Evolutionary conservation across 129 eudicot genomes (phyloP).

Genomic region (Tagetes patula): DNA sequence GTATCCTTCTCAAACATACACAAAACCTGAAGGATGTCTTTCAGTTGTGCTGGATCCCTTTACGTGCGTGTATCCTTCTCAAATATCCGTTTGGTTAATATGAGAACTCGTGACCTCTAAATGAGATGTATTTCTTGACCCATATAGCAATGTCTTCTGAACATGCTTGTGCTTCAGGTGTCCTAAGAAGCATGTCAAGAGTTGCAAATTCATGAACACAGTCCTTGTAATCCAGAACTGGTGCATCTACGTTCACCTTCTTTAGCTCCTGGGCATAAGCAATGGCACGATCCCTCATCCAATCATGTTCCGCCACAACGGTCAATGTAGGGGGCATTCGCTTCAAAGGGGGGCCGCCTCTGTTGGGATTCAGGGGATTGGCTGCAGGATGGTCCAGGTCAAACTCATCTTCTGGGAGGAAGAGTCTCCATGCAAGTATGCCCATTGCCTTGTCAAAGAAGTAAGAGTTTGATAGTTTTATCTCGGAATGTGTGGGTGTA

Average conservation of each 20-base stretch:
- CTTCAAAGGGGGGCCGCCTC: constrained; percentile 75
- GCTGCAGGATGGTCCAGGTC: constrained; percentile 96
- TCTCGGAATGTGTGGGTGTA: constrained; percentile 84
- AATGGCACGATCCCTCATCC: constrained; percentile 97
- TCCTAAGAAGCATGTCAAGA: constrained; percentile 86
- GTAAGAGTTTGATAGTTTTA: constrained; percentile 81
- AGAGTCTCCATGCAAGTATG: constrained; percentile 82
- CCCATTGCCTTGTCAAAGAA: constrained; percentile 90
- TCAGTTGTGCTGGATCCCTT: background rate
- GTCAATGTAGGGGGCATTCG: constrained; percentile 90
- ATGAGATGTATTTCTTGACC: constrained; percentile 91
- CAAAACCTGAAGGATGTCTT: constrained; percentile 23
- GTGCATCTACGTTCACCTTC: constrained; percentile 89
- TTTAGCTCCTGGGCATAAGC: constrained; percentile 87
- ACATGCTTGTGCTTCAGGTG: constrained; percentile 92
- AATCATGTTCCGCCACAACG: constrained; percentile 85
- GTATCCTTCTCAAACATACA: constrained; percentile 13
- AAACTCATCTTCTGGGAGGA: constrained; percentile 72
- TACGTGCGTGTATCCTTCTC: background rate
- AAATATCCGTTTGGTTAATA: constrained; percentile 40
- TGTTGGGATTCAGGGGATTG: constrained; percentile 61
- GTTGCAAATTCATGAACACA: constrained; percentile 98
- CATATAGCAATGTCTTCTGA: constrained; percentile 91
- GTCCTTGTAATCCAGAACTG: constrained; percentile 90
- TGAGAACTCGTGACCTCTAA: constrained; percentile 91